These are phyloP conservation scores for Phytophthora fragariae DNA, from an alignment of 352 stramenopile species.

Conservation along the genomic window DNA sequence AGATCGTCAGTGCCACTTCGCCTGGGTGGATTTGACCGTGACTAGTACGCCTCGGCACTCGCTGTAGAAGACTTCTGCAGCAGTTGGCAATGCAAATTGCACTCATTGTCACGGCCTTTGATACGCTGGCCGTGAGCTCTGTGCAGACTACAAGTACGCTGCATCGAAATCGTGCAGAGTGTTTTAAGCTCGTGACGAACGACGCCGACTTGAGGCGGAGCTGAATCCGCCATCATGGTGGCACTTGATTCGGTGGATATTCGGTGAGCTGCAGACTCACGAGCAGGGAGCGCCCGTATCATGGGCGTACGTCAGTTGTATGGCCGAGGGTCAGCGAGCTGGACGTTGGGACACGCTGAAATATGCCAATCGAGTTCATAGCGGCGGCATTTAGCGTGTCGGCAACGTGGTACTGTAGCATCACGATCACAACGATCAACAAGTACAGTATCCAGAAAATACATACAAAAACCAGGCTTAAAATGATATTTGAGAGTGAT, in stretches of 20 bases:
- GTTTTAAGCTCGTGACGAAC: background rate
- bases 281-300: background rate
- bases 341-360: conserved; percentile 32
- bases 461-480: conserved; percentile 19
- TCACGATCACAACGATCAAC: conserved; percentile 12
- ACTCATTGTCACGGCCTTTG: no score
- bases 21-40: background rate
- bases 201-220: background rate
- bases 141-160: no score
- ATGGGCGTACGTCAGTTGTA: background rate
- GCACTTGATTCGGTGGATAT: no score
- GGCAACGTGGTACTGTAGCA: no score
- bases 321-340: background rate
- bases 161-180: background rate
- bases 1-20: background rate
- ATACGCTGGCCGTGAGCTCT: no score
- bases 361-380: conserved; percentile 9
- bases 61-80: no score
- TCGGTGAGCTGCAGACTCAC: no score
- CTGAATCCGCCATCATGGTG: background rate
- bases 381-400: background rate
- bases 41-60: background rate
- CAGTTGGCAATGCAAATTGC: no score
- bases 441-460: conserved; percentile 23
- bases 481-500: conserved; percentile 43